Percentiles rank a stretch among this genome's conserved stretches.
Evolutionary conservation across 352 stramenopile genomes (phyloP).

Genomic region (Pythium insidiosum): DNA sequence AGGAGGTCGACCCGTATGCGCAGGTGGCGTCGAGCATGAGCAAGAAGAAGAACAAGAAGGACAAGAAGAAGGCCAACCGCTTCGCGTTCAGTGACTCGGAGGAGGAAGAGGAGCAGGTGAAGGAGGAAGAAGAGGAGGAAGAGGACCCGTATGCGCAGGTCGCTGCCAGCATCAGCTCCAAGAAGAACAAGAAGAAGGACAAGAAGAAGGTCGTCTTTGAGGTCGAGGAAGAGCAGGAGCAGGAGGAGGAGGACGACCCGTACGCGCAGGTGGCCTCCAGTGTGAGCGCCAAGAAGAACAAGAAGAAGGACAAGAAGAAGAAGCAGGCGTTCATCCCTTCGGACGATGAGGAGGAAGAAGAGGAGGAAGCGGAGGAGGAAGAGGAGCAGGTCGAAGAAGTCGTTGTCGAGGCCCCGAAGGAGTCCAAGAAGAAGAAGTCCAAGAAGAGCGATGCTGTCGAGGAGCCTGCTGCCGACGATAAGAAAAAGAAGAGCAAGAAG

Average conservation of each 20-base stretch:
- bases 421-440: constrained; percentile 22
- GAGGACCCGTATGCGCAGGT: too few species aligned
- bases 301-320: constrained; percentile 28
- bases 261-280: constrained; percentile 17
- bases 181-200: too few species aligned
- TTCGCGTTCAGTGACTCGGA: constrained; percentile 21
- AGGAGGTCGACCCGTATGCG: constrained; percentile 20
- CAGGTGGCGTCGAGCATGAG: constrained; percentile 10
- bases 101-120: constrained; percentile 28
- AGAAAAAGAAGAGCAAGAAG: constrained; percentile 83
- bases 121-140: constrained; percentile 16
- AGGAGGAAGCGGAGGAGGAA: constrained; percentile 32
- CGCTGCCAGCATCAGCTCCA: too few species aligned
- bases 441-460: constrained; percentile 15
- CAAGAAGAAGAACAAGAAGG: constrained; percentile 27
- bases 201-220: too few species aligned
- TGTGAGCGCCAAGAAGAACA: constrained; percentile 21
- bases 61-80: constrained; percentile 20
- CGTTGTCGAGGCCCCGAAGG: constrained; percentile 19
- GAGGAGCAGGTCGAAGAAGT: constrained; percentile 17
- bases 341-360: constrained; percentile 11
- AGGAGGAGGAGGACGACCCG: constrained; percentile 20
- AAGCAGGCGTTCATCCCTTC: constrained; percentile 8
- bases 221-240: too few species aligned
- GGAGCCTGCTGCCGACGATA: constrained; percentile 24